A percentile compares a stretch with the other conserved stretches of the same genome.
These are phyloP conservation scores for Striga asiatica DNA, from an alignment of 257 asterid genomes.

Conservation along the genomic window DNA sequence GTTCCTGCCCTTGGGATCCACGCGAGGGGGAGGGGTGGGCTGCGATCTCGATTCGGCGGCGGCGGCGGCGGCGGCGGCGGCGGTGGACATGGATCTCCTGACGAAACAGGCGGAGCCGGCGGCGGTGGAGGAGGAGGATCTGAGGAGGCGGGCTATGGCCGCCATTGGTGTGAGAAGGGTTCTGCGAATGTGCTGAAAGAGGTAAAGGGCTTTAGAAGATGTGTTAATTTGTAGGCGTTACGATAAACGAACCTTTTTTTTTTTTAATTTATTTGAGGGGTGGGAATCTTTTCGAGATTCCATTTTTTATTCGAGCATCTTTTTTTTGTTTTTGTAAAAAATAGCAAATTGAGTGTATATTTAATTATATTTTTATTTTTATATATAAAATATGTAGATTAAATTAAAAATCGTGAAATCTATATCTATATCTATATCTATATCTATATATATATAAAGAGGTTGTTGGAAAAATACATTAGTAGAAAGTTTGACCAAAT, in stretches of 20 bases:
- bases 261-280: background rate
- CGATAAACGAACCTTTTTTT: background rate
- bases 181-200: background rate
- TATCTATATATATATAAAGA: too few relatives aligned
- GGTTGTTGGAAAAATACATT: too few relatives aligned
- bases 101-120: conserved; percentile 17
- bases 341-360: too few relatives aligned
- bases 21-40: too few relatives aligned
- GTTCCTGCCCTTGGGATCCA: conserved; percentile 52
- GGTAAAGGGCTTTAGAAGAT: conserved; percentile 6
- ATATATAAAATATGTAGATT: too few relatives aligned
- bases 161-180: conserved; percentile 43
- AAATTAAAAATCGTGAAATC: too few relatives aligned
- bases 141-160: conserved; percentile 63
- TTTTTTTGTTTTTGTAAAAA: too few relatives aligned
- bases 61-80: too few relatives aligned
- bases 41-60: conserved; percentile 30
- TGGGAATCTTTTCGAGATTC: background rate
- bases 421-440: too few relatives aligned
- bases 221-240: background rate
- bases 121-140: conserved; percentile 35
- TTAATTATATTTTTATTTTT: too few relatives aligned
- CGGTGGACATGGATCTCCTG: conserved; percentile 43
- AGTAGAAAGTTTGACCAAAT: too few relatives aligned
- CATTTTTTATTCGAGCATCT: background rate